These are phyloP conservation scores for Westerdykella aurantiaca DNA, from an alignment of 2,329 filamentous ascomycete genomes.

Conservation along the genomic window DNA sequence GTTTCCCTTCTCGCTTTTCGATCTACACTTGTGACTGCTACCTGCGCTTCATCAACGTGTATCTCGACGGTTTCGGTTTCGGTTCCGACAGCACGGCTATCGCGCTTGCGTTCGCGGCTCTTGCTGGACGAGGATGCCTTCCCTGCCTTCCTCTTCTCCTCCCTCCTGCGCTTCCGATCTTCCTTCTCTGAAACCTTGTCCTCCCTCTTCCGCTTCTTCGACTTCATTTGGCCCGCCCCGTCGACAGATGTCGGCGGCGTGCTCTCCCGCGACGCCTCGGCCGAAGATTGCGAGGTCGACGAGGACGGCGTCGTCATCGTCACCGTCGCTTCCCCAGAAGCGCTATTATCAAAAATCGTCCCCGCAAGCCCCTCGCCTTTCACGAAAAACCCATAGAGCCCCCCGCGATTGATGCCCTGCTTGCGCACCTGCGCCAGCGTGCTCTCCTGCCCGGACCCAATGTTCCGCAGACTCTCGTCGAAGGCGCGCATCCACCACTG, in stretches of 20 bases:
- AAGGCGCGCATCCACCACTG: constrained; percentile 98
- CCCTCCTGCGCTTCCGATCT: constrained; percentile 12
- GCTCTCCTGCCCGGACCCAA: constrained; percentile 40
- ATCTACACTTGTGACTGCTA: constrained; percentile 3
- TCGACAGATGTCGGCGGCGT: constrained; percentile 28
- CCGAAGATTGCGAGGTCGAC: constrained; percentile 10
- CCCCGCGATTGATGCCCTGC: constrained; percentile 46
- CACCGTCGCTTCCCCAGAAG: too few relatives aligned
- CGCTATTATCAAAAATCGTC: constrained; percentile 46
- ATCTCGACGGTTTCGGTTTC: too few relatives aligned
- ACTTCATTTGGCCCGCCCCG: neutral
- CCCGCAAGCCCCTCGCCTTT: constrained; percentile 71
- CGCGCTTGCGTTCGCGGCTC: neutral
- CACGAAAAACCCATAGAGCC: constrained; percentile 79
- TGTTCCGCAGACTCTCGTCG: constrained; percentile 77
- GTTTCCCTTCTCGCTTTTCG: constrained; percentile 9
- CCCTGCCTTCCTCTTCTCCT: constrained; percentile 1
- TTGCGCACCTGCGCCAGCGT: constrained; percentile 45
- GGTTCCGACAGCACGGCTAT: too few relatives aligned
- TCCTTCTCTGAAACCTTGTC: constrained; percentile 7
- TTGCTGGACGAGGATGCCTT: constrained; percentile 1
- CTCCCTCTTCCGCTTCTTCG: constrained; percentile 1
- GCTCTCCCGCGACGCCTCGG: constrained; percentile 3
- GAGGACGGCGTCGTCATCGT: constrained; percentile 20
- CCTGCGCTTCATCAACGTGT: neutral